Evolutionary conservation across 2,329 filamentous ascomycete genomes (phyloP), one percentile per base, ranked within the genome.

Genomic region (Byssothecium circinans): DNA sequence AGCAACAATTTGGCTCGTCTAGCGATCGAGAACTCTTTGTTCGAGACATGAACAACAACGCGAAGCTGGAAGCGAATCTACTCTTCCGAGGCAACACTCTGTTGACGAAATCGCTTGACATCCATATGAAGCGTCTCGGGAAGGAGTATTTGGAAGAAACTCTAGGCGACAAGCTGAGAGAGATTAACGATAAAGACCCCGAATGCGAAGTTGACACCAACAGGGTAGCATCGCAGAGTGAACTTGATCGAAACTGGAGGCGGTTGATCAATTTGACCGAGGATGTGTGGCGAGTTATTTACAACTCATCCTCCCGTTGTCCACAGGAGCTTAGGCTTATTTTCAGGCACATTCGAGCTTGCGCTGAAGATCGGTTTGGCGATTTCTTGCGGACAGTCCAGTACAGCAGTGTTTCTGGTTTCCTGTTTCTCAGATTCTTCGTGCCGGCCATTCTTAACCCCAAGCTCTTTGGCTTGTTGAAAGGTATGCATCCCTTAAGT

Each of bases 121-220:
- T 90, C 49, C 91, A 99, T 68, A 97, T 99, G 94, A 88, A 91
- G 48, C 84, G 94, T 8, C 77, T 97, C 1, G 94, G 94, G 34
- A 92, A 91, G 58, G 91, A 96, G 58, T 99, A 96, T 61, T 75
- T 99, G 1, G 89, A 95, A 58, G 89, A 95, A 41, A 87, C 89
- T 0, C 78, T 99, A 32, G 84, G 84, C n/a, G 86, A 91, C 42
- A 94, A 91, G 70, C 81, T 99, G 36, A 79, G 81, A 49, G 89
- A 95, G 64, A 96, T 99, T 67, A 94, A 95, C 62, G 87, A 92
- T 58, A 83, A 87, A 54, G 91, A 97, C 64, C 87, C 88, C 0
- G 88, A 96, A 60, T 97, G 92, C 69, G 94, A 99, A 69, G 91
- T 99, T 8, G 94, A 99, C 64, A 92, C 94, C 1, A 90, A 89